Percentiles rank a stretch among this genome's conserved stretches.
Conservation (phyloP, 2,329 filamentous ascomycete genomes). For the Clarireedia monteithiana region DNA sequence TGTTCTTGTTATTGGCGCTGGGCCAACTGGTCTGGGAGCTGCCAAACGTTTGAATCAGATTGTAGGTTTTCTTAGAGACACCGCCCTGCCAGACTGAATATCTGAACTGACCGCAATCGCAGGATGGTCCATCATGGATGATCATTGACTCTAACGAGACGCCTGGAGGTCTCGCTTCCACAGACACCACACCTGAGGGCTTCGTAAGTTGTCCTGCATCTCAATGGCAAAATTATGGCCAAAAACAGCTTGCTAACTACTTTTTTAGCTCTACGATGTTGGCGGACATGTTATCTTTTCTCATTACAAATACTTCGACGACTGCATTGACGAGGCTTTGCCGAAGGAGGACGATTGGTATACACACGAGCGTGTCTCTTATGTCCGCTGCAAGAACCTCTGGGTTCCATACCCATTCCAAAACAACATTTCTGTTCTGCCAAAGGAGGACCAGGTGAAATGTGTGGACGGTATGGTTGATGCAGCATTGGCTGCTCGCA, state of each 20-base stretch:
- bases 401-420: constrained; percentile 99
- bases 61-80: constrained; percentile 40
- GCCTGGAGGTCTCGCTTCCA: constrained; percentile 91
- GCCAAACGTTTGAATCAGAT: constrained; percentile 97
- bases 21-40: constrained; percentile 93
- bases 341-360: constrained; percentile 95
- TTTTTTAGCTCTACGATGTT: constrained; percentile 83
- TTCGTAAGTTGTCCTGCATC: constrained; percentile 62
- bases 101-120: constrained; percentile 12
- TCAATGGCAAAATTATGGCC: constrained; percentile 11
- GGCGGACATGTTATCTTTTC: constrained; percentile 44
- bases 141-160: constrained; percentile 89
- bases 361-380: constrained; percentile 96
- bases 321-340: constrained; percentile 94
- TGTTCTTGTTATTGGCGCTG: constrained; percentile 95
- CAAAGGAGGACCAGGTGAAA: constrained; percentile 92
- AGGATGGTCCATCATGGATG: constrained; percentile 93
- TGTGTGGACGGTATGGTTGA: constrained; percentile 96
- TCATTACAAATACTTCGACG: constrained; percentile 99
- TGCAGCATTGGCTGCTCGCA: constrained; percentile 77
- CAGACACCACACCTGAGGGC: constrained; percentile 89
- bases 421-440: constrained; percentile 98
- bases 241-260: constrained; percentile 14
- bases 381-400: constrained; percentile 90
- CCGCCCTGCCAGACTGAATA: constrained; percentile 7